phyloP scores from a whole-genome alignment of 2,329 filamentous ascomycete species.

The Pyrenochaeta sp. region DNA sequence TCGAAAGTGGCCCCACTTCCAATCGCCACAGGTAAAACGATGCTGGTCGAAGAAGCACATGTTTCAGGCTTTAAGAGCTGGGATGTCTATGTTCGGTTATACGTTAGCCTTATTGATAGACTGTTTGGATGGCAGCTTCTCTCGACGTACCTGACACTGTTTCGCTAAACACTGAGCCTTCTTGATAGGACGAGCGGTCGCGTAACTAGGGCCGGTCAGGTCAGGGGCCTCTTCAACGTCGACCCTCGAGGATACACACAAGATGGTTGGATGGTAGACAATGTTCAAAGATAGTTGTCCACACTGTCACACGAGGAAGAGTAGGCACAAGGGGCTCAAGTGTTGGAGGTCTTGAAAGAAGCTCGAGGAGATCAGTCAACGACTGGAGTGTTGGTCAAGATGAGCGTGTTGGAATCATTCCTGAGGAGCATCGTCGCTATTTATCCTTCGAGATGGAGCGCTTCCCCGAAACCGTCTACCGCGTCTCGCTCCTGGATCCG shows the following conservation, averaged over 20 bases:
- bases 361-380: constrained; percentile 30
- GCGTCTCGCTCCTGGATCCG: constrained; percentile 34
- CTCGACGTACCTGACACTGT: constrained; percentile 38
- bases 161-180: constrained; percentile 26
- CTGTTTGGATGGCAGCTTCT: constrained; percentile 38
- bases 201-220: constrained; percentile 34
- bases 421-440: constrained; percentile 44
- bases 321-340: constrained; percentile 27
- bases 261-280: constrained; percentile 42
- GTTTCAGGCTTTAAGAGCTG: constrained; percentile 45
- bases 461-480: constrained; percentile 32
- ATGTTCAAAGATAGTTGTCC: constrained; percentile 15
- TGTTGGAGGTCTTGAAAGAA: constrained; percentile 41
- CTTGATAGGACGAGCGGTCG: constrained; percentile 33
- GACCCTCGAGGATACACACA: constrained; percentile 35
- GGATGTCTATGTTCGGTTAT: constrained; percentile 33
- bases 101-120: constrained; percentile 36
- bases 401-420: constrained; percentile 38
- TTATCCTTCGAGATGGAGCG: constrained; percentile 47
- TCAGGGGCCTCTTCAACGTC: constrained; percentile 34
- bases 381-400: constrained; percentile 35
- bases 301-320: constrained; percentile 23
- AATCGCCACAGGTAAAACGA: constrained; percentile 84
- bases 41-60: constrained; percentile 99
- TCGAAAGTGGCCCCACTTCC: constrained; percentile 93